phyloP scores from a whole-genome alignment of 352 stramenopile genomes.

The Pythium rishiriense region DNA sequence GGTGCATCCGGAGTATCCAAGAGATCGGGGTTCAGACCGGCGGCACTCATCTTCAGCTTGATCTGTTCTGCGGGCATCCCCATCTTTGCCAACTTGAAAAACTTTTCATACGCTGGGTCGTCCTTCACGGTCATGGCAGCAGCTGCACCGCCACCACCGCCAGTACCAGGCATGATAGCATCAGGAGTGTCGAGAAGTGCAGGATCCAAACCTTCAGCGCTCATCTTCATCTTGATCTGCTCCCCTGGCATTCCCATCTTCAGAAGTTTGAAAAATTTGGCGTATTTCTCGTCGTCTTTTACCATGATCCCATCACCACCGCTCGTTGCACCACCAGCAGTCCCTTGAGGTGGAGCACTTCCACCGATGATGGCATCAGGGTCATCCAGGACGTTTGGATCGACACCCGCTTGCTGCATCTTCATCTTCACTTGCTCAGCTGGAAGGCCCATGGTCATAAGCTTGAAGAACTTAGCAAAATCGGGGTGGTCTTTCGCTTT shows the following conservation, averaged over 20 bases:
- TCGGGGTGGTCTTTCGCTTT: conserved; percentile 72
- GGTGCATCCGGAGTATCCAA: conserved; percentile 70
- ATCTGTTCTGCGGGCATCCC: conserved; percentile 90
- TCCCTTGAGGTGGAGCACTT: conserved; percentile 3
- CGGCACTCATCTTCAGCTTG: conserved; percentile 91
- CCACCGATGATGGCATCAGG: conserved; percentile 70
- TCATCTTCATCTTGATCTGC: conserved; percentile 96
- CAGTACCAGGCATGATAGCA: conserved; percentile 71
- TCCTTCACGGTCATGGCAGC: conserved; percentile 86
- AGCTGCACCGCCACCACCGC: conserved; percentile 9
- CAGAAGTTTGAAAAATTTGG: conserved; percentile 96
- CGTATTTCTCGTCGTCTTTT: conserved; percentile 83
- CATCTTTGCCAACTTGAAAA: conserved; percentile 95
- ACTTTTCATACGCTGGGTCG: conserved; percentile 92
- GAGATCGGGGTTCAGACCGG: conserved; percentile 59
- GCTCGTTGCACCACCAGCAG: background rate
- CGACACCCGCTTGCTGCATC: conserved; percentile 72
- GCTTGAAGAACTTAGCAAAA: conserved; percentile 83
- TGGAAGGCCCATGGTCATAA: conserved; percentile 78
- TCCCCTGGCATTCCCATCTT: conserved; percentile 95
- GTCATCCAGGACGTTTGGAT: conserved; percentile 65
- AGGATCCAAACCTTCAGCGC: conserved; percentile 89
- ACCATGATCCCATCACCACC: conserved; percentile 37
- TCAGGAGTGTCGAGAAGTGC: conserved; percentile 88
- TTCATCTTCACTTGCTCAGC: conserved; percentile 86